These are phyloP conservation scores for Puccinia coronata DNA, from an alignment of 1,284 basidiomycete species.

Conservation along the genomic window DNA sequence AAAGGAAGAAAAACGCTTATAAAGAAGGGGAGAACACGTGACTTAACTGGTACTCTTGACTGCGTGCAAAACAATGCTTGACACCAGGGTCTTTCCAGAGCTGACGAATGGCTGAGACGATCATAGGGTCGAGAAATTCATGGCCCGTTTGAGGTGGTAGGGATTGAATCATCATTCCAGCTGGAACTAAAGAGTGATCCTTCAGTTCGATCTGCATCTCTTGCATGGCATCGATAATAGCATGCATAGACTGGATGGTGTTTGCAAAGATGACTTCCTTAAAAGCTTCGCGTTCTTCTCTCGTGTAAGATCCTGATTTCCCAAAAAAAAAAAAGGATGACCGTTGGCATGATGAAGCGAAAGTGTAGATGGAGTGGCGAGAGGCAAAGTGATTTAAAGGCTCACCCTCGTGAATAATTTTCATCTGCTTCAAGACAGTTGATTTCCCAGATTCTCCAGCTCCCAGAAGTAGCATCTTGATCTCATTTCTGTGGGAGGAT, in stretches of 20 bases:
- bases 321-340: neutral
- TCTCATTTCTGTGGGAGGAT: slow-evolving; percentile 15
- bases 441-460: slow-evolving; percentile 58
- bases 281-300: slow-evolving; percentile 21
- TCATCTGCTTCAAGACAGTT: slow-evolving; percentile 58
- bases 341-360: too few species aligned
- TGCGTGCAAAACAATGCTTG: slow-evolving; percentile 5
- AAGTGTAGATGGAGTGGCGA: too few species aligned
- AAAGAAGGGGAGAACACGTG: slow-evolving; percentile 10
- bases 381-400: too few species aligned
- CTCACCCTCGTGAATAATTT: slow-evolving; percentile 54
- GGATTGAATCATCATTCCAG: slow-evolving; percentile 19
- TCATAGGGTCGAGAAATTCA: slow-evolving; percentile 19
- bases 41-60: slow-evolving; percentile 32
- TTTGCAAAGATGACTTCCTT: slow-evolving; percentile 41
- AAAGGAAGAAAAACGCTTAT: neutral
- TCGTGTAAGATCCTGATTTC: neutral
- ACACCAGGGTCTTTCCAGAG: slow-evolving; percentile 33
- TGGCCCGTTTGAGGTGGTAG: slow-evolving; percentile 9
- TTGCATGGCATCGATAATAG: slow-evolving; percentile 23
- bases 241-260: slow-evolving; percentile 43
- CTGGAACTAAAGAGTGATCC: slow-evolving; percentile 11
- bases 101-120: slow-evolving; percentile 7
- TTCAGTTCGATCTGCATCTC: neutral
- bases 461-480: slow-evolving; percentile 57